A percentile compares a stretch with the other conserved stretches of the same genome.
phyloP scores from a whole-genome alignment of 768 basidiomycete genomes.

The Macrolepiota dolichaula region DNA sequence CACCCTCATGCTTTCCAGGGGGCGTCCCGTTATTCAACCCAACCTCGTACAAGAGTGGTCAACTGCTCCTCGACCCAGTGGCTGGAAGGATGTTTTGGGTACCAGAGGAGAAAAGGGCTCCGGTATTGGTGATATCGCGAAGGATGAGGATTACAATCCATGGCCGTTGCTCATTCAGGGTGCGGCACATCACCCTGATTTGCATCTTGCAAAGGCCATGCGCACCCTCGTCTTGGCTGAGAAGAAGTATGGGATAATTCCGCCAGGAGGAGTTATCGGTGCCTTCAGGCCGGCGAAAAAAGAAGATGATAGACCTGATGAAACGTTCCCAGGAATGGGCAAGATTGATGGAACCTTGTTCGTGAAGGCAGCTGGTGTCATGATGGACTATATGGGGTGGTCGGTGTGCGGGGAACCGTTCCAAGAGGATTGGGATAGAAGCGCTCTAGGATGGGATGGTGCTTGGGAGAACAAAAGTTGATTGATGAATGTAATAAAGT shows the following conservation, averaged over 20 bases:
- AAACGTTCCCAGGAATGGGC: conserved; percentile 42
- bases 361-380: conserved; percentile 51
- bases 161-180: conserved; percentile 50
- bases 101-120: conserved; percentile 13
- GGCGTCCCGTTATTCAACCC: conserved; percentile 50
- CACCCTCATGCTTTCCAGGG: conserved; percentile 33
- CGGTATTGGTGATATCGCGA: conserved; percentile 31
- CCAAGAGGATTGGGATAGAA: conserved; percentile 48
- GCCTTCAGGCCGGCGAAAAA: conserved; percentile 27
- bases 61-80: conserved; percentile 36
- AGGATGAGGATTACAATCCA: conserved; percentile 40
- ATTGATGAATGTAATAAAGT: background rate
- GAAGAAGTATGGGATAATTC: conserved; percentile 40
- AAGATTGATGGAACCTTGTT: conserved; percentile 56
- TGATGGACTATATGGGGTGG: conserved; percentile 58
- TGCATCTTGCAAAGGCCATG: conserved; percentile 49
- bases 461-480: conserved; percentile 44
- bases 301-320: conserved; percentile 22
- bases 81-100: background rate
- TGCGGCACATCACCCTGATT: conserved; percentile 45
- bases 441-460: conserved; percentile 58
- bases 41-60: conserved; percentile 44
- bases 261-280: conserved; percentile 37
- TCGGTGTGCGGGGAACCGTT: conserved; percentile 45
- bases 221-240: conserved; percentile 48